These are phyloP conservation scores for Hypoxylon sp. DNA, from an alignment of 2,329 filamentous ascomycete species.

Conservation along the genomic window DNA sequence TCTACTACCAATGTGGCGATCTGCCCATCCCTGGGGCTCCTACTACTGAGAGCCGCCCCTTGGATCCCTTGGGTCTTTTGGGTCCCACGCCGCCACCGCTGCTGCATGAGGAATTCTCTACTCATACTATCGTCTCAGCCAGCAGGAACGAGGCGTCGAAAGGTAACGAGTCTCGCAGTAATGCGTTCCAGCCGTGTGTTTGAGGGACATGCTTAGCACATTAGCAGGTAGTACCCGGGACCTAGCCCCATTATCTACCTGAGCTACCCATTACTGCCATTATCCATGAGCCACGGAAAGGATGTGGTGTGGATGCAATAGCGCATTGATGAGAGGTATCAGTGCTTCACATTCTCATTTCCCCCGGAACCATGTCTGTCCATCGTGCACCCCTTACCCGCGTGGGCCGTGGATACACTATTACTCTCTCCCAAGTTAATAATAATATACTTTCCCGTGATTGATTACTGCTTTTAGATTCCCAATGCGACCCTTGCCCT, in stretches of 20 bases:
- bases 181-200: constrained; percentile 39
- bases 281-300: constrained; percentile 47
- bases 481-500: constrained; percentile 37
- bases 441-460: constrained; percentile 51
- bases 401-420: constrained; percentile 39
- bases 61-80: constrained; percentile 26
- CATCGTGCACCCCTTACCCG: constrained; percentile 49
- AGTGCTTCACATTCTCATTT: constrained; percentile 52
- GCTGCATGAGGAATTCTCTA: constrained; percentile 42
- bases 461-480: constrained; percentile 52
- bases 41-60: constrained; percentile 18
- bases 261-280: constrained; percentile 36
- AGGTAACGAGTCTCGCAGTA: constrained; percentile 36
- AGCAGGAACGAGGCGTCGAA: constrained; percentile 45
- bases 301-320: constrained; percentile 52
- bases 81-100: constrained; percentile 41
- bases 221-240: constrained; percentile 16
- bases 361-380: constrained; percentile 49
- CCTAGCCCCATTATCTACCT: constrained; percentile 19
- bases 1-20: constrained; percentile 37
- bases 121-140: constrained; percentile 44
- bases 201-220: constrained; percentile 7
- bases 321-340: constrained; percentile 52
- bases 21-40: constrained; percentile 34
- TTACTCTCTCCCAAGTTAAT: constrained; percentile 40